Evolutionary conservation across 176 grass and related monocot species (phyloP).

Genomic region (Phragmites australis): DNA sequence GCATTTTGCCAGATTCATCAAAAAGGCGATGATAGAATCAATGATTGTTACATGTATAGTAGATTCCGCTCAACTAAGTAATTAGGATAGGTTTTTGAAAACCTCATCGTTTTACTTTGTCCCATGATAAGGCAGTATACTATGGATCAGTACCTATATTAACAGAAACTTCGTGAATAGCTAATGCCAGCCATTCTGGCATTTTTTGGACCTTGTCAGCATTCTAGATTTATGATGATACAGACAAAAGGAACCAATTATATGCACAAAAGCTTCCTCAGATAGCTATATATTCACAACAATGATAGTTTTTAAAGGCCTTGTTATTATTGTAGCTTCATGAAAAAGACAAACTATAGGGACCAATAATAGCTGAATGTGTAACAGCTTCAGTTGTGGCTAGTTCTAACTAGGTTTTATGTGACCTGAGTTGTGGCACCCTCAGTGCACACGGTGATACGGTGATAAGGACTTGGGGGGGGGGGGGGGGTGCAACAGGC

Average conservation of each 20-base stretch:
- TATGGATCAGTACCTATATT: neutral
- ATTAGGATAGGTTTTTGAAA: neutral
- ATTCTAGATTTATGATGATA: conserved; percentile 2
- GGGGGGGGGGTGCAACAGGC: too few species aligned
- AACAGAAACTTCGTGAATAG: conserved; percentile 14
- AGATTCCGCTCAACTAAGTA: neutral
- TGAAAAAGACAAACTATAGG: conserved; percentile 1
- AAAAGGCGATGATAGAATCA: neutral
- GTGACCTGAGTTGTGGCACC: conserved; percentile 22
- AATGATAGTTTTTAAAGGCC: neutral
- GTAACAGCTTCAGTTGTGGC: conserved; percentile 18
- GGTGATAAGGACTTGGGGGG: neutral
- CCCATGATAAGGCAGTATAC: neutral
- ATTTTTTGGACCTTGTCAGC: neutral
- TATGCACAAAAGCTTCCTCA: conserved; percentile 22
- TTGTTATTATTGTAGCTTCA: conserved; percentile 25
- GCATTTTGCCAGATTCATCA: conserved; percentile 26
- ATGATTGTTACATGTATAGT: neutral
- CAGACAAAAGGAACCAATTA: conserved; percentile 19
- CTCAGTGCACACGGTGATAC: neutral
- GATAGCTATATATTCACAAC: neutral
- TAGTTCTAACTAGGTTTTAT: neutral
- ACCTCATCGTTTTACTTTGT: neutral
- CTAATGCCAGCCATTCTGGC: neutral
- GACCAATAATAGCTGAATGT: neutral